These are phyloP conservation scores for Misopates orontium DNA, from an alignment of 257 asterid genomes.

Conservation along the genomic window DNA sequence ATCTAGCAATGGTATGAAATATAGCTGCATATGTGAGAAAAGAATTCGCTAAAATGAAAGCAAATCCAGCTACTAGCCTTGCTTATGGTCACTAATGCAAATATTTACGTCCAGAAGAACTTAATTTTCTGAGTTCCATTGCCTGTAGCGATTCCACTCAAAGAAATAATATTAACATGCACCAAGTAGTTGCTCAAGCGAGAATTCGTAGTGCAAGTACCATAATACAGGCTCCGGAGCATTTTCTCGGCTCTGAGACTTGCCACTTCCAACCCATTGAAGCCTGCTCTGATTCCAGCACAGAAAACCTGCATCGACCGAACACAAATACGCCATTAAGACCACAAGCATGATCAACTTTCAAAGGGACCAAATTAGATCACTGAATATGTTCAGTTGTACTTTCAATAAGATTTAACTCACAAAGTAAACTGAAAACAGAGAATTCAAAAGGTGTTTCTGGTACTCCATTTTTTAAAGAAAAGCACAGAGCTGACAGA, in stretches of 20 bases:
- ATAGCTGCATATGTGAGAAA: too few relatives aligned
- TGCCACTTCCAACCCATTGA: constrained; percentile 55
- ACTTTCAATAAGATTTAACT: background rate
- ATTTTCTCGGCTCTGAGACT: constrained; percentile 33
- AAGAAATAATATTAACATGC: background rate
- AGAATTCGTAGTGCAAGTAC: constrained; percentile 31
- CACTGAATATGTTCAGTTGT: background rate
- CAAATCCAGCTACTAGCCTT: background rate
- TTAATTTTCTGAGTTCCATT: background rate
- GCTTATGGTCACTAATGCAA: background rate
- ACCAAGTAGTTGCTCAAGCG: background rate
- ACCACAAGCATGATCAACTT: background rate
- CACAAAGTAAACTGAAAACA: background rate
- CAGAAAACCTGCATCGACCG: constrained; percentile 45
- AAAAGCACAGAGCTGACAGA: constrained; percentile 1
- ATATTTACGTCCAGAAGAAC: background rate
- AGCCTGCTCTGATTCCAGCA: constrained; percentile 68
- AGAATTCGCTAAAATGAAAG: background rate
- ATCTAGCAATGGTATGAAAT: background rate
- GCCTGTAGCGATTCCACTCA: background rate
- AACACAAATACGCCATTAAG: background rate
- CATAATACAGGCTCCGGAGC: constrained; percentile 50
- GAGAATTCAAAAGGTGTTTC: background rate
- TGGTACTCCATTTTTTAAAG: background rate
- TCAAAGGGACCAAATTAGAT: background rate